Percentiles rank a stretch among this genome's conserved stretches.
Conservation (phyloP, 176 grass and related monocot genomes). For the Aegilops longissima region DNA sequence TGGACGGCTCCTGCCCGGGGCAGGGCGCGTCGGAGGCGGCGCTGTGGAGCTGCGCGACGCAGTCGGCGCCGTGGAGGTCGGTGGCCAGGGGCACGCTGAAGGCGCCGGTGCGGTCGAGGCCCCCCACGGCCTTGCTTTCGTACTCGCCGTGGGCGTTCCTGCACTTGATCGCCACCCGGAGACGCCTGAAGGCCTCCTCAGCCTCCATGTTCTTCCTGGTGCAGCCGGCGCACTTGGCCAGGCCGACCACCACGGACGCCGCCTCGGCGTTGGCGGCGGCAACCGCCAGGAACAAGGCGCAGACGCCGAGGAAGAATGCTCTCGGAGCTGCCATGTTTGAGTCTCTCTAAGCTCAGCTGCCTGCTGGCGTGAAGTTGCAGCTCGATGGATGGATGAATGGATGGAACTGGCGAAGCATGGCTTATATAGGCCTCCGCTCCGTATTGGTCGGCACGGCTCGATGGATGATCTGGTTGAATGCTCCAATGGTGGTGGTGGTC, state of each 20-base stretch:
- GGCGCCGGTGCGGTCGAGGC: constrained; percentile 14
- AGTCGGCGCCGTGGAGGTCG: constrained; percentile 9
- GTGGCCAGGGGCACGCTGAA: constrained; percentile 22
- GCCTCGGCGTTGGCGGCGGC: neutral
- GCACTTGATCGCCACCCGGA: constrained; percentile 8
- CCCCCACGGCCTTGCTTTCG: neutral
- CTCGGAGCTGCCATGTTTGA: neutral
- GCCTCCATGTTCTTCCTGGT: constrained; percentile 11
- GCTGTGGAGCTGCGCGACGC: constrained; percentile 36
- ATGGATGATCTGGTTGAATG: neutral
- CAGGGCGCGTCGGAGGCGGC: neutral
- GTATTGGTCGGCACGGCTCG: neutral
- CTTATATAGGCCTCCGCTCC: neutral
- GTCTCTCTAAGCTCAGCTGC: neutral
- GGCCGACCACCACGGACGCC: neutral
- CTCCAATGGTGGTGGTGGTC: neutral
- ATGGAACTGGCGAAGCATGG: neutral
- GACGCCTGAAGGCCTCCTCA: neutral
- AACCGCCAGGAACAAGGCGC: neutral
- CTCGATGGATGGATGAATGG: neutral
- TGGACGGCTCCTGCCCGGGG: constrained; percentile 24
- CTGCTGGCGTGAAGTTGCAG: neutral
- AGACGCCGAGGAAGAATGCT: neutral
- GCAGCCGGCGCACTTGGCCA: constrained; percentile 4
- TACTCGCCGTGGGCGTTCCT: neutral